Base-by-base conservation (phyloP, 208 protist genomes). In the Leishmania martiniquensis region DNA sequence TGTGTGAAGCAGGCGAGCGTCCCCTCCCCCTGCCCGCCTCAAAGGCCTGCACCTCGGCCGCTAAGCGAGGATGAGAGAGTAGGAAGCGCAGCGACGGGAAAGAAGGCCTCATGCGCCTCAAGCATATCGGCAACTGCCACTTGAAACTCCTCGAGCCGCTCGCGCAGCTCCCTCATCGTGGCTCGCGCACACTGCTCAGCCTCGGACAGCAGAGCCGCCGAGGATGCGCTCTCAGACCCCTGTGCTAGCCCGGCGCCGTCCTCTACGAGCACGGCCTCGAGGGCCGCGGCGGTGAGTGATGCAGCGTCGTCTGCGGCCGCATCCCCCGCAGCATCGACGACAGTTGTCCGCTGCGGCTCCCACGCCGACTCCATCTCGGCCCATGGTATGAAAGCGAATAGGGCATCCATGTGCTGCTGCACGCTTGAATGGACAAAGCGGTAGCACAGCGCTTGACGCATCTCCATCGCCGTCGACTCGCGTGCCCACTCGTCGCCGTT, bases 381-480 rank as follows among this genome's bases (percentile, higher is more conserved):
- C 90, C 91, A 97, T 29, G 92, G 87, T 62, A 97, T 80, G 73
- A 82, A 81, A 4, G 77, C 52, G 57, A 97, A 96, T 52, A 97
- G 83, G 29, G 76, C 84, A 60, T 97, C 94, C 70, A 96, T 83
- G 44, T 93, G 82, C 37, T 71, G 54, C 83, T 96, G 90, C 72
- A 97, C 89, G 5, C 84, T 81, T 5, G 89, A 87, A 25, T 76
- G 82, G 55, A 89, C 87, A 73, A 88, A 85, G 47, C 76, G 73
- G 57, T 88, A 77, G 76, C 91, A 94, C 68, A 90, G 80, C 17
- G 72, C 81, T n/a, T 84, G 82, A 20, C 90, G 88, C 45, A 76
- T 68, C 79, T 78, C 79, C 74, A 78, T 75, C 51, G 79, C 73
- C 60, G 60, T 67, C 49, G 79, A 69, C 74, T 75, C 79, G 20